A percentile compares a stretch with the other conserved stretches of the same genome.
phyloP scores from a whole-genome alignment of 441 rosid genomes.

The Eutrema salsugineum region DNA sequence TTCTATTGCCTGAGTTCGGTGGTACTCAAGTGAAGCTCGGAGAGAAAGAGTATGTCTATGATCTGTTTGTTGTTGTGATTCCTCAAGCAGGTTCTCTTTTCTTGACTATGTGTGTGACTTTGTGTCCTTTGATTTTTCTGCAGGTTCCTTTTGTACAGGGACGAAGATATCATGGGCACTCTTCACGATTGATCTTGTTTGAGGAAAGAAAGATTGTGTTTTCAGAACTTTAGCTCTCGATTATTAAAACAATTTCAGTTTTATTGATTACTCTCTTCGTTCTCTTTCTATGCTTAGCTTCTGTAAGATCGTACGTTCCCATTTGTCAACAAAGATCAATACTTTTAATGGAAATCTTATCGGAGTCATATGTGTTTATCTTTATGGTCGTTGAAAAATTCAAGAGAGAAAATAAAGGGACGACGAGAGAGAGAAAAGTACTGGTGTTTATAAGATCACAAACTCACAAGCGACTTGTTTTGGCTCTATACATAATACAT shows the following conservation, averaged over 20 bases:
- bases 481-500: neutral
- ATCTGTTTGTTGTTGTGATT: neutral
- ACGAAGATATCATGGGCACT: slow-evolving; percentile 29
- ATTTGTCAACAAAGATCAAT: neutral
- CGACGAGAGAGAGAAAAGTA: neutral
- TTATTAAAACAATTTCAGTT: neutral
- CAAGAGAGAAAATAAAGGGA: neutral
- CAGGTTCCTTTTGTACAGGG: slow-evolving; percentile 28
- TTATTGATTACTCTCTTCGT: no score
- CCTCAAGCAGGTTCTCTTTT: neutral
- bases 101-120: neutral
- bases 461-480: slow-evolving; percentile 1
- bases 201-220: neutral
- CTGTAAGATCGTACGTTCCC: neutral
- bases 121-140: neutral
- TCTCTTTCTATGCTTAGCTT: neutral
- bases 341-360: neutral
- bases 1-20: slow-evolving; percentile 64
- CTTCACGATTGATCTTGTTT: slow-evolving; percentile 11
- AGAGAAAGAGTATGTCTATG: slow-evolving; percentile 50
- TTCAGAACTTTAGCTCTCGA: neutral
- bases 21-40: slow-evolving; percentile 74
- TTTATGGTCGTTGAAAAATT: neutral
- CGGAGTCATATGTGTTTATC: neutral
- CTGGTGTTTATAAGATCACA: neutral